These are phyloP conservation scores for Teunomyces lycoperdinae DNA, from an alignment of 805 yeast species.

Conservation along the genomic window DNA sequence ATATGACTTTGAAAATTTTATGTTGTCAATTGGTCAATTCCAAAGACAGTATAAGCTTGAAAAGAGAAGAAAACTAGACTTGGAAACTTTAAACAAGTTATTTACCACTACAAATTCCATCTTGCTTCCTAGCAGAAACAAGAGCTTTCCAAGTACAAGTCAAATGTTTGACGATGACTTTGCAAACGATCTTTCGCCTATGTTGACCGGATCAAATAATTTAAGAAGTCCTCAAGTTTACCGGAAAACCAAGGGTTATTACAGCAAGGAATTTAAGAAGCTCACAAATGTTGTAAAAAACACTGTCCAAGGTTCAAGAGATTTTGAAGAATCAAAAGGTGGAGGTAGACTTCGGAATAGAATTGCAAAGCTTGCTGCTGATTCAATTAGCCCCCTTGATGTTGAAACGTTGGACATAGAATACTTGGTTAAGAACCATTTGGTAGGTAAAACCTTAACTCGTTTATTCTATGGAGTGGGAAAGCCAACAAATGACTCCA, in stretches of 20 bases:
- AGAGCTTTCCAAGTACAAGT: neutral
- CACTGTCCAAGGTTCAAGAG: conserved; percentile 60
- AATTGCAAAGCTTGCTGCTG: conserved; percentile 33
- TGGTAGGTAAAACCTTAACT: conserved; percentile 32
- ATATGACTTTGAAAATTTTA: conserved; percentile 68
- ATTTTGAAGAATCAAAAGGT: conserved; percentile 14
- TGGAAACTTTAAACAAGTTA: conserved; percentile 44
- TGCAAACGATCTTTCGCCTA: neutral
- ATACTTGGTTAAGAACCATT: conserved; percentile 25
- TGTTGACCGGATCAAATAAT: neutral
- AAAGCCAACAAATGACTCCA: neutral
- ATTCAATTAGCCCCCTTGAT: conserved; percentile 32
- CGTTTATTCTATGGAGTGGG: conserved; percentile 30
- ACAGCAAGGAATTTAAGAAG: conserved; percentile 45
- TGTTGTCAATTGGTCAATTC: conserved; percentile 66
- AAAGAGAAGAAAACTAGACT: conserved; percentile 53
- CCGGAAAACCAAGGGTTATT: conserved; percentile 28
- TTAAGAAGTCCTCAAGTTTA: neutral
- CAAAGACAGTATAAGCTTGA: conserved; percentile 66
- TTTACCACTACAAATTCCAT: conserved; percentile 35
- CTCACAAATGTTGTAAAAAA: conserved; percentile 66
- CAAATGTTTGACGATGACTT: conserved; percentile 4
- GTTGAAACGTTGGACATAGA: conserved; percentile 43
- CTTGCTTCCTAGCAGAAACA: conserved; percentile 22
- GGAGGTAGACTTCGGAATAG: conserved; percentile 30